Base-by-base conservation (phyloP, 1,284 basidiomycete genomes). In the Salmacisia buchloeana region DNA sequence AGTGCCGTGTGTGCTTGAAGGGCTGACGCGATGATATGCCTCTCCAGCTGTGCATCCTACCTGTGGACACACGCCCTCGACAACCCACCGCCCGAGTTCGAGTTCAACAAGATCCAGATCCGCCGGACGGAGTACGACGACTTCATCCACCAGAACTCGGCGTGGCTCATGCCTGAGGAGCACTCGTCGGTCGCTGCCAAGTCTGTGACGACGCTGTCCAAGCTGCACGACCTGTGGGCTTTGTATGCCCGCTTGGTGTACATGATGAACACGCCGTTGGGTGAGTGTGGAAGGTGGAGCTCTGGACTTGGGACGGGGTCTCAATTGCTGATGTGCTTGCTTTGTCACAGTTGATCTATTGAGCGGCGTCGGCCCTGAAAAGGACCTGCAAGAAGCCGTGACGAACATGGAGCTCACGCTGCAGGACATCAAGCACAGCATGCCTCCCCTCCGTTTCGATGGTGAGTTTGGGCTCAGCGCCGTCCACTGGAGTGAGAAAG, bases 381-480 rank as follows among this genome's bases (percentile, higher is more conserved):
- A 68, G n/a, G 70, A 74, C 49, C 65, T 74, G 52, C 72, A 74
- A 63, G 61, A 57, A 23, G 67, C 70, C 34, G 68, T 74, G 41
- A 65, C 63, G 49, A 67, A 72, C 56, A 70, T 72, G 67, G 72
- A 74, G 62, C 63, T 63, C 33, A 66, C 64, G 27, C 59, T 69
- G 29, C 66, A 68, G 43, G 69, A 66, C 64, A 62, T 70, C 23
- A 67, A 67, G 23, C 63, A 63, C 12, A 65, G 67, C 21, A 63
- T 70, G 21, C 67, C 68, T 12, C 41, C 61, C 15, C 62, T 70
- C 27, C 64, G 64, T 2, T 65, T 69, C 61, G 66, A 72, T 6
- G 67, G 67, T 59, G 58, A 59, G 58, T 59, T 1, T 21, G 39
- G 21, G 3, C 52, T 36, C 39, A 41, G 15, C n/a, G 15, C 15